A percentile compares a stretch with the other conserved stretches of the same genome.
Evolutionary conservation across 2,329 filamentous ascomycete species (phyloP).

Genomic region (Beauveria sp.): DNA sequence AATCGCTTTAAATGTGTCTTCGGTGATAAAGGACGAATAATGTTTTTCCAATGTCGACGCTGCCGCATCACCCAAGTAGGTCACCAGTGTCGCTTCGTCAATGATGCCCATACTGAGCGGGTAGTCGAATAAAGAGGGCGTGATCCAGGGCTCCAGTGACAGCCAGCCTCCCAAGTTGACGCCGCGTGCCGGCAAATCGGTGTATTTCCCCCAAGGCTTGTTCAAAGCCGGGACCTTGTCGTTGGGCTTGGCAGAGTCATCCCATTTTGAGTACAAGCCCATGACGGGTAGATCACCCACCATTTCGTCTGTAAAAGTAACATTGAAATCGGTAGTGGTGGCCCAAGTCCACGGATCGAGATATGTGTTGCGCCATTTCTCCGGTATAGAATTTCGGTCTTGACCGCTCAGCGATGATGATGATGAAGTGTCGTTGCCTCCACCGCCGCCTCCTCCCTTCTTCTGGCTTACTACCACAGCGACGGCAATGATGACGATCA

Average conservation of each 20-base stretch:
- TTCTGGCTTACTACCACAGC: constrained; percentile 61
- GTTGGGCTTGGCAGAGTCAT: constrained; percentile 75
- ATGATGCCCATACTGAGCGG: constrained; percentile 60
- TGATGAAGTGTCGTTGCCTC: constrained; percentile 19
- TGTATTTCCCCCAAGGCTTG: constrained; percentile 68
- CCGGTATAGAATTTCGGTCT: constrained; percentile 51
- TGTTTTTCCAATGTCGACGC: constrained; percentile 76
- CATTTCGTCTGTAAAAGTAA: constrained; percentile 80
- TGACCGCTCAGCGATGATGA: constrained; percentile 39
- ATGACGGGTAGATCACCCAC: constrained; percentile 87
- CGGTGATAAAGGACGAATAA: constrained; percentile 82
- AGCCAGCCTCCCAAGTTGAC: constrained; percentile 95
- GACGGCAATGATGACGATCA: constrained; percentile 57
- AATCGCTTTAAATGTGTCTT: constrained; percentile 78
- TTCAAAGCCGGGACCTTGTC: constrained; percentile 70
- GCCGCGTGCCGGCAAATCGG: constrained; percentile 70
- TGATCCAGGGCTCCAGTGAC: constrained; percentile 89
- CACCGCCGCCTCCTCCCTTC: constrained; percentile 26
- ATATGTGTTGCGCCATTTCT: constrained; percentile 62
- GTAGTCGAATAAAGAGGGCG: constrained; percentile 76
- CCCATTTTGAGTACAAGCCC: constrained; percentile 78
- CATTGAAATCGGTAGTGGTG: constrained; percentile 83
- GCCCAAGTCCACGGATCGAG: constrained; percentile 90
- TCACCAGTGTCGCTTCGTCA: constrained; percentile 78
- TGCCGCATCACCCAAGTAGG: constrained; percentile 58